A percentile compares a stretch with the other conserved stretches of the same genome.
phyloP scores from a whole-genome alignment of 257 asterid species.

The Galeopsis tetrahit region DNA sequence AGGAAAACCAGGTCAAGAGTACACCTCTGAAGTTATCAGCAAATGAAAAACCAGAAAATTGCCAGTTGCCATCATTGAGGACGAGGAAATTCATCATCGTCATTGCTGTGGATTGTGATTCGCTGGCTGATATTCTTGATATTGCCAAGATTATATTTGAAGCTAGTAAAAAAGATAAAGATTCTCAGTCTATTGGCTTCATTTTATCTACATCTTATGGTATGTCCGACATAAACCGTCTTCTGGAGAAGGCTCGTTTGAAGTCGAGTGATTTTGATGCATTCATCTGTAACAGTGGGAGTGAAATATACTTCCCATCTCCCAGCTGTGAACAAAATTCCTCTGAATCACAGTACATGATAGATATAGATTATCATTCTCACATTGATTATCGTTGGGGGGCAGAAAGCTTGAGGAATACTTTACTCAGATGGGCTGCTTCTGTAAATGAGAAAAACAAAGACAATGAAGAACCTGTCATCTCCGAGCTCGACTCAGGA shows the following conservation, averaged over 20 bases:
- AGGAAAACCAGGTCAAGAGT: constrained; percentile 41
- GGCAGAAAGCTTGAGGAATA: constrained; percentile 66
- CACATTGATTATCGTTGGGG: constrained; percentile 86
- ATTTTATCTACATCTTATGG: constrained; percentile 61
- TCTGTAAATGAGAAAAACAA: constrained; percentile 55
- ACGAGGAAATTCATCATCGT: constrained; percentile 51
- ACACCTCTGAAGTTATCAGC: constrained; percentile 43
- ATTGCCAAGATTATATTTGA: constrained; percentile 47
- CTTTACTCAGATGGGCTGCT: constrained; percentile 65
- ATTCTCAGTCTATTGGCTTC: constrained; percentile 51
- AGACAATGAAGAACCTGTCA: constrained; percentile 43
- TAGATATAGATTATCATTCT: constrained; percentile 63
- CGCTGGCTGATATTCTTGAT: constrained; percentile 44
- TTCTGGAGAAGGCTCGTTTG: constrained; percentile 53
- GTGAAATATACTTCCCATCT: constrained; percentile 70
- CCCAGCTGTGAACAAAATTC: constrained; percentile 42
- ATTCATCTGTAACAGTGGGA: constrained; percentile 73
- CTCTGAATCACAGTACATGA: constrained; percentile 53
- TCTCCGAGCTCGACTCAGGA: constrained; percentile 59
- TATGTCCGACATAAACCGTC: constrained; percentile 54
- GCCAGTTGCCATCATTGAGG: constrained; percentile 52
- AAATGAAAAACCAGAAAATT: constrained; percentile 51
- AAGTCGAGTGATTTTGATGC: constrained; percentile 68
- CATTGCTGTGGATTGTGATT: constrained; percentile 59
- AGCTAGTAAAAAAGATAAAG: constrained; percentile 43